Conservation (phyloP, 805 yeast genomes). For the Debaryomyces castellii region DNA sequence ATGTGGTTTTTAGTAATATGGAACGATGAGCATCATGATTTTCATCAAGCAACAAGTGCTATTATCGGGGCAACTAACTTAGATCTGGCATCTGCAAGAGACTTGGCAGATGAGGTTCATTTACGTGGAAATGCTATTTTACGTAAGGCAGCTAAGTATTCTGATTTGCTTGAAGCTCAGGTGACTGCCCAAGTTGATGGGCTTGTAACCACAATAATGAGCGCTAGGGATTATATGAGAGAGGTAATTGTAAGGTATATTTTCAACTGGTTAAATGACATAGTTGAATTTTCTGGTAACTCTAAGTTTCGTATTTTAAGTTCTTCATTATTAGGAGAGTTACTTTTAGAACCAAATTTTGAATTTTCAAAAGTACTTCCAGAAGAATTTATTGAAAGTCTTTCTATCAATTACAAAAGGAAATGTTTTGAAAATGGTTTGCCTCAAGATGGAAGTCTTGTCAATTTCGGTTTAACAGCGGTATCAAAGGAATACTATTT, state of each 20-base stretch:
- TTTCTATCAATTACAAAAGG: constrained; percentile 14
- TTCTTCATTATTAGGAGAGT: constrained; percentile 34
- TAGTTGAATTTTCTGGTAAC: constrained; percentile 25
- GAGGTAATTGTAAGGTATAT: constrained; percentile 46
- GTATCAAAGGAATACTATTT: constrained; percentile 12
- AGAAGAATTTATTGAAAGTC: constrained; percentile 18
- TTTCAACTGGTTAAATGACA: constrained; percentile 51
- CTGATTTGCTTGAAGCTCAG: constrained; percentile 30
- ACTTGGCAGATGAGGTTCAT: constrained; percentile 47
- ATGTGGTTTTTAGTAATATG: constrained; percentile 57
- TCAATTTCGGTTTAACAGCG: constrained; percentile 19
- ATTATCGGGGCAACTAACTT: constrained; percentile 35
- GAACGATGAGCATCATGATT: constrained; percentile 76
- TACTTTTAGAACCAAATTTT: constrained; percentile 37
- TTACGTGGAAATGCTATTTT: constrained; percentile 50
- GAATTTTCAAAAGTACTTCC: constrained; percentile 32
- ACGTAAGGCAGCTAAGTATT: constrained; percentile 24
- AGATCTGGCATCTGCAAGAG: constrained; percentile 25
- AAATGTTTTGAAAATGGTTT: constrained; percentile 34
- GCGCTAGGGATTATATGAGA: constrained; percentile 50
- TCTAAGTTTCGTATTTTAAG: constrained; percentile 21
- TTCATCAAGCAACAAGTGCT: constrained; percentile 51
- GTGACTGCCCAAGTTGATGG: constrained; percentile 46
- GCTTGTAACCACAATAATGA: constrained; percentile 54
- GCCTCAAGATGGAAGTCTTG: constrained; percentile 24